These are phyloP conservation scores for Schwanniomyces occidentalis DNA, from an alignment of 805 yeast species.

Conservation along the genomic window DNA sequence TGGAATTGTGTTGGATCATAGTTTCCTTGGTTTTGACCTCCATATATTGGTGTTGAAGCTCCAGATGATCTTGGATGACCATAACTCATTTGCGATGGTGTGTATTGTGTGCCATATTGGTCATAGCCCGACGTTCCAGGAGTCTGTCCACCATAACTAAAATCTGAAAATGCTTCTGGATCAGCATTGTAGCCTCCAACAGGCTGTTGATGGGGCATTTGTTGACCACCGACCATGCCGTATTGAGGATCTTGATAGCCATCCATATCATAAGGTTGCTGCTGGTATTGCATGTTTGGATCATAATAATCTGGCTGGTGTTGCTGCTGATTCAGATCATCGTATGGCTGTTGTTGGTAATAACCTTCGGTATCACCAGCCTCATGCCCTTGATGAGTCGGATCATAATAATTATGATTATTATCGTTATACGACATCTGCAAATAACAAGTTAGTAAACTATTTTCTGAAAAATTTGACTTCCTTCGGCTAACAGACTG, in stretches of 20 bases:
- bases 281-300: slow-evolving; percentile 46
- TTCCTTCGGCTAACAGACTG: too few relatives aligned
- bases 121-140: slow-evolving; percentile 69
- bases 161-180: slow-evolving; percentile 68
- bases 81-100: slow-evolving; percentile 86
- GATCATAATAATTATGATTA: slow-evolving; percentile 49
- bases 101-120: slow-evolving; percentile 67
- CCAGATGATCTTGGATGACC: slow-evolving; percentile 88
- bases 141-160: slow-evolving; percentile 53
- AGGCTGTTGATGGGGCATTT: slow-evolving; percentile 36
- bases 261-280: slow-evolving; percentile 50
- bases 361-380: slow-evolving; percentile 26
- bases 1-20: slow-evolving; percentile 63
- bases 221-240: slow-evolving; percentile 43
- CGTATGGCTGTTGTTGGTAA: slow-evolving; percentile 33
- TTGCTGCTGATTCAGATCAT: slow-evolving; percentile 30
- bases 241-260: slow-evolving; percentile 44
- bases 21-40: slow-evolving; percentile 53
- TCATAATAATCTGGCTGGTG: slow-evolving; percentile 53
- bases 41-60: slow-evolving; percentile 91
- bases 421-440: slow-evolving; percentile 64
- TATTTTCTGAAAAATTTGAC: slow-evolving; percentile 1
- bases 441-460: slow-evolving; percentile 6
- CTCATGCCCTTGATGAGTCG: slow-evolving; percentile 35
- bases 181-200: slow-evolving; percentile 41